Conservation (phyloP, 2,329 filamentous ascomycete species). For the Beauveria sp. region DNA sequence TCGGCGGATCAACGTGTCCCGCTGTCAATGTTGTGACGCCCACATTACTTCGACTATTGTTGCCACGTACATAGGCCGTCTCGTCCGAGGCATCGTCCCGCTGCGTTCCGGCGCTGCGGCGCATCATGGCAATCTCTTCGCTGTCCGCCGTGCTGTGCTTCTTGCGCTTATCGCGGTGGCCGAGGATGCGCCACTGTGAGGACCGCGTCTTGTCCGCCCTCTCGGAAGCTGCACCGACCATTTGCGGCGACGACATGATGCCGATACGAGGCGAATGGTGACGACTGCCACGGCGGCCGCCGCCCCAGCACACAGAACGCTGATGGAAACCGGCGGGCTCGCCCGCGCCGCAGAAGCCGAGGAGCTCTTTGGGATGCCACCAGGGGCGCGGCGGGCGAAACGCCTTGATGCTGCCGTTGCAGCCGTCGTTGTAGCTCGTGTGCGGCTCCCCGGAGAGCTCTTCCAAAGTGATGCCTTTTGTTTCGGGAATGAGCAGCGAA, state of each 20-base stretch:
- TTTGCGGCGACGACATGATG: conserved; percentile 34
- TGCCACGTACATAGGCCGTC: background rate
- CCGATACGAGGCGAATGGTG: conserved; percentile 26
- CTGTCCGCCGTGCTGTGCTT: background rate
- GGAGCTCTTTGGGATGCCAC: conserved; percentile 35
- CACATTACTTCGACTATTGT: conserved; percentile 8
- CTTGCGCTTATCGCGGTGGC: background rate
- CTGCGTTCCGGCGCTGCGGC: background rate
- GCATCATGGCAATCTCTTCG: conserved; percentile 10
- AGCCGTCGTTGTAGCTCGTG: conserved; percentile 47
- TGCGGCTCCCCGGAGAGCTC: conserved; percentile 59
- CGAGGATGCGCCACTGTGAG: background rate
- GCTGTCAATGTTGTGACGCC: background rate
- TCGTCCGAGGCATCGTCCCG: conserved; percentile 4
- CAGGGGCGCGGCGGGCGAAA: conserved; percentile 26
- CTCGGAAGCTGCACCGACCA: background rate
- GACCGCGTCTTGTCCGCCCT: background rate
- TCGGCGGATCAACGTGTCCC: conserved; percentile 14
- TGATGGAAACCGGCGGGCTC: conserved; percentile 43
- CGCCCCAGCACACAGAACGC: conserved; percentile 18
- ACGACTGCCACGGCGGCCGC: conserved; percentile 12
- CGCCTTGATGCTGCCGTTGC: conserved; percentile 36
- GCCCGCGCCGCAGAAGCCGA: conserved; percentile 40
- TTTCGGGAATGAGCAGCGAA: conserved; percentile 69
- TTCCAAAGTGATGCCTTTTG: conserved; percentile 66